Evolutionary conservation across 139 green algal species (phyloP).

Genomic region (Chlorella sorokiniana): DNA sequence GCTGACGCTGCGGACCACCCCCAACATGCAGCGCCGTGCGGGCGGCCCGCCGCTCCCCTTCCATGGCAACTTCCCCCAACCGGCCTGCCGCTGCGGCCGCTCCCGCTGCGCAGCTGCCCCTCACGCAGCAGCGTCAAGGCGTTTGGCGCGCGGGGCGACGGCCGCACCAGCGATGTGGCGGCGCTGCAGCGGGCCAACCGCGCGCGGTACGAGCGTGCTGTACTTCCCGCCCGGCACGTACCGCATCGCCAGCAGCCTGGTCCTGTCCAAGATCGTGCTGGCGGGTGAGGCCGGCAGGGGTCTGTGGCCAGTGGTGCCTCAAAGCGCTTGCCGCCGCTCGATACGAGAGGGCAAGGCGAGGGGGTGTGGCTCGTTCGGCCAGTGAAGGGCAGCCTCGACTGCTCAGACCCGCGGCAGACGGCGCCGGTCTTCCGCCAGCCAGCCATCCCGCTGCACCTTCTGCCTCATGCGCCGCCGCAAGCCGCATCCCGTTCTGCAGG

Average conservation of each 20-base stretch:
- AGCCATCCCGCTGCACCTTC: not conserved
- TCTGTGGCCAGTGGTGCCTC: not conserved
- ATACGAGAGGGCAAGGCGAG: too few species aligned
- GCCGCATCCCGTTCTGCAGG: not conserved
- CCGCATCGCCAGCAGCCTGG: not conserved
- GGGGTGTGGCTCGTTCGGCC: too few species aligned
- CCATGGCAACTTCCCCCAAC: not conserved
- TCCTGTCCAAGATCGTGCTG: not conserved
- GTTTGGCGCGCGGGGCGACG: not conserved
- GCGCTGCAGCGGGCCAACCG: not conserved
- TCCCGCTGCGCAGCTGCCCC: not conserved
- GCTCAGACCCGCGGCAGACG: too few species aligned
- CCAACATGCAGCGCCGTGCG: too few species aligned
- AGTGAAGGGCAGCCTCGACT: too few species aligned
- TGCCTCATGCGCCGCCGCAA: not conserved
- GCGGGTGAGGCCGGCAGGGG: not conserved
- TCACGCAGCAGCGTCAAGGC: not conserved
- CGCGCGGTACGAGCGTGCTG: not conserved
- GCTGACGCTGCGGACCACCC: too few species aligned
- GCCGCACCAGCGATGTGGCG: not conserved
- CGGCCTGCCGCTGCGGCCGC: not conserved
- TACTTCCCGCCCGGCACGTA: constrained; percentile 16
- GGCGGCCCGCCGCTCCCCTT: not conserved
- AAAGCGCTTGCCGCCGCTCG: not conserved
- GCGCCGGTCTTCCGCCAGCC: not conserved